These are phyloP conservation scores for Diaporthe sp. DNA, from an alignment of 2,329 filamentous ascomycete species.

Conservation along the genomic window DNA sequence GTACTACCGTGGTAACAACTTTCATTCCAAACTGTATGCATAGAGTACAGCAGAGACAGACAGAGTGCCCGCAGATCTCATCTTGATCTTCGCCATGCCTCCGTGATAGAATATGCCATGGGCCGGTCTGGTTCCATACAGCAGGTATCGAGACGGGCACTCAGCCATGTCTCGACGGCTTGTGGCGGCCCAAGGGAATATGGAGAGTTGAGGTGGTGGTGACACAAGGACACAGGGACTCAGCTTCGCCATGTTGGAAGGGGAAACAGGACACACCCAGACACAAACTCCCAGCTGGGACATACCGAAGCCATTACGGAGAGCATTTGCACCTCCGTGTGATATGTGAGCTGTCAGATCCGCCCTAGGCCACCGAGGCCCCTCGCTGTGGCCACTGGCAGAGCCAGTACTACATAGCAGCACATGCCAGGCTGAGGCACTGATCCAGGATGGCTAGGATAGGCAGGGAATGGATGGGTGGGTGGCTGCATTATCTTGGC, in stretches of 20 bases:
- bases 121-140: background rate
- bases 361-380: slow-evolving; percentile 10
- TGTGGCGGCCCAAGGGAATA: slow-evolving; percentile 29
- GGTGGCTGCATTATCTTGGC: slow-evolving; percentile 32
- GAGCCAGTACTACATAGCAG: slow-evolving; percentile 8
- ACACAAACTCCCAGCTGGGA: background rate
- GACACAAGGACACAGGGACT: background rate
- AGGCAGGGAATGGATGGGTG: slow-evolving; percentile 14
- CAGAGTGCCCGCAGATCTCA: background rate
- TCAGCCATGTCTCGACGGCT: slow-evolving; percentile 11
- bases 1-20: no score
- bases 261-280: background rate
- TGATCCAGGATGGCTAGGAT: slow-evolving; percentile 9
- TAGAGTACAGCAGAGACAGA: background rate
- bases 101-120: background rate
- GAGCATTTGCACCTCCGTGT: slow-evolving; percentile 12
- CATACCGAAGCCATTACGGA: slow-evolving; percentile 8
- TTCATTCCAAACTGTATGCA: background rate
- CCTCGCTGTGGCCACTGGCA: background rate
- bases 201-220: slow-evolving; percentile 1
- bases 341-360: slow-evolving; percentile 27
- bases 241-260: background rate
- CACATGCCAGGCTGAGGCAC: slow-evolving; percentile 23
- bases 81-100: background rate
- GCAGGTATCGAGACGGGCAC: background rate